Conservation (phyloP, 164 flowering plant genomes). For the Annona cherimola region DNA sequence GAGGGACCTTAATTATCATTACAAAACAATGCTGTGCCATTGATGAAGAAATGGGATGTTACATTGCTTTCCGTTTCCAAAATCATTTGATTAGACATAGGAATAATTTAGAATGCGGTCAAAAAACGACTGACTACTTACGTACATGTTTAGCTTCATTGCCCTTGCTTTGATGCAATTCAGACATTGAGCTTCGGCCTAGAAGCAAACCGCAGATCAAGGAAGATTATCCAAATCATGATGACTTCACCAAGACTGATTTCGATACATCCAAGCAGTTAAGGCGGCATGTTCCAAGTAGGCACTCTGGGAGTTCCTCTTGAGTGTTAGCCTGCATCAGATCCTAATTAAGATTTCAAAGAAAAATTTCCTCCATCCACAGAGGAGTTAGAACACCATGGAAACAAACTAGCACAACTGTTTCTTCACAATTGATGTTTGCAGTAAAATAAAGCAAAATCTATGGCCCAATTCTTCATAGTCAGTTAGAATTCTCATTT, state of each 20-base stretch:
- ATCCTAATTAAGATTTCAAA: neutral
- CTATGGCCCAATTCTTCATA: neutral
- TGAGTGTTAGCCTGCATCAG: constrained; percentile 60
- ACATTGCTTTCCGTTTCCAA: neutral
- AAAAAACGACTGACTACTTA: neutral
- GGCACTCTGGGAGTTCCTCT: constrained; percentile 84
- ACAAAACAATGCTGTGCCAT: neutral
- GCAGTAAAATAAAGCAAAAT: neutral
- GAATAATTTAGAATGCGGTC: neutral
- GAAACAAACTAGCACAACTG: neutral
- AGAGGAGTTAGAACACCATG: neutral
- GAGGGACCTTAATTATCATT: neutral
- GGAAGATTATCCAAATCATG: constrained; percentile 4
- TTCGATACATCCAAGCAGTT: constrained; percentile 71
- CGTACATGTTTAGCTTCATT: neutral
- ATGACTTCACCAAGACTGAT: constrained; percentile 32
- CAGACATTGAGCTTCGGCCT: neutral
- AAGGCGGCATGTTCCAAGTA: constrained; percentile 78
- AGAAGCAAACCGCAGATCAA: neutral
- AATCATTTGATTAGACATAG: neutral
- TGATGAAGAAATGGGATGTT: neutral
- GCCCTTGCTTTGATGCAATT: neutral
- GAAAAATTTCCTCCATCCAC: neutral
- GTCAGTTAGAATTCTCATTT: neutral
- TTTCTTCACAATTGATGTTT: neutral